phyloP scores from a whole-genome alignment of 2,329 filamentous ascomycete genomes.

The Fusarium udum region DNA sequence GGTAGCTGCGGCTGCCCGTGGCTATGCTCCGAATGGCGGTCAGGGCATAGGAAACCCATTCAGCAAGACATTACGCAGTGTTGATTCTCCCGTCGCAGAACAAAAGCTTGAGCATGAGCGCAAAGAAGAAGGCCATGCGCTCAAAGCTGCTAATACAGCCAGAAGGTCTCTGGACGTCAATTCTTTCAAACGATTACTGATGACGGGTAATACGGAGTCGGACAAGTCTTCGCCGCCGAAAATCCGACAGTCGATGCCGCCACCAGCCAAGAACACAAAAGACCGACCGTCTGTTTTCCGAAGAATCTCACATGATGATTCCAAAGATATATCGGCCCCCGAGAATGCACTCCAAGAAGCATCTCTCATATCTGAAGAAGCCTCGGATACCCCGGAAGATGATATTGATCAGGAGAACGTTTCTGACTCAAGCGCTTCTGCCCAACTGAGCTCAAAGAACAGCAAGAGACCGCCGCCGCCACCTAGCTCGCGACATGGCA shows the following conservation, averaged over 20 bases:
- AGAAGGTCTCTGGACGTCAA: slow-evolving; percentile 75
- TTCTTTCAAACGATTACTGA: slow-evolving; percentile 77
- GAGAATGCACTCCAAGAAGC: slow-evolving; percentile 30
- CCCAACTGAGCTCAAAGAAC: slow-evolving; percentile 40
- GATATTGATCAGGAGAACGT: slow-evolving; percentile 32
- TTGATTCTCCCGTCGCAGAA: slow-evolving; percentile 53
- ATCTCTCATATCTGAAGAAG: slow-evolving; percentile 36
- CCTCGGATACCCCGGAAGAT: slow-evolving; percentile 37
- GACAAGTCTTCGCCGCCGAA: slow-evolving; percentile 12
- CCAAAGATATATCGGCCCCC: slow-evolving; percentile 10
- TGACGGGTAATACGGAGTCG: slow-evolving; percentile 71
- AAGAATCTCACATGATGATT: slow-evolving; percentile 26
- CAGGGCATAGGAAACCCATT: slow-evolving; percentile 56
- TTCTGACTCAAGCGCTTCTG: slow-evolving; percentile 45
- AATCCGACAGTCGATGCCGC: slow-evolving; percentile 17
- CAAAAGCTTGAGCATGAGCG: slow-evolving; percentile 46
- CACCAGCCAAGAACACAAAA: slow-evolving; percentile 2
- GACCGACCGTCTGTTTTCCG: slow-evolving; percentile 31
- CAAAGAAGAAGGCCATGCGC: slow-evolving; percentile 45
- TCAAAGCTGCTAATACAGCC: slow-evolving; percentile 46
- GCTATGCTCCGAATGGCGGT: slow-evolving; percentile 34
- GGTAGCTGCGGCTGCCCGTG: slow-evolving; percentile 37
- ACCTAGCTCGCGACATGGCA: slow-evolving; percentile 79
- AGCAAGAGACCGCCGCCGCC: slow-evolving; percentile 77
- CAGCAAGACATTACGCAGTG: slow-evolving; percentile 62